phyloP scores from a whole-genome alignment of 768 basidiomycete genomes.

The Auricularia auricula-judae region DNA sequence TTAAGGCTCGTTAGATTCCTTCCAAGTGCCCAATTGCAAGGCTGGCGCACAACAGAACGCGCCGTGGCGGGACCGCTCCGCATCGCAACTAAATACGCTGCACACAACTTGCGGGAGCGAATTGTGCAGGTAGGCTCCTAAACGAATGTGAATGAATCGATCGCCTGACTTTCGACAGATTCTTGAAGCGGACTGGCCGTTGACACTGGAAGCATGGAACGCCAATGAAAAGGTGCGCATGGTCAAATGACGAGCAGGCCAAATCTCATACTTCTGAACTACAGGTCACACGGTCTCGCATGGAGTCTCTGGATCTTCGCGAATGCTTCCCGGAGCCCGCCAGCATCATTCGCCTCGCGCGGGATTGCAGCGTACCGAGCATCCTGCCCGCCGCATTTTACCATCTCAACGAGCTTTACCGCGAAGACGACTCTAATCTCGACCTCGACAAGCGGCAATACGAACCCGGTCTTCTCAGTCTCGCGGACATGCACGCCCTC shows the following conservation, averaged over 20 bases:
- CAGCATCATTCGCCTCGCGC: background rate
- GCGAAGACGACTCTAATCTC: background rate
- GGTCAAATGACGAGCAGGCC: background rate
- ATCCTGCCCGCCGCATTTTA: constrained; percentile 8
- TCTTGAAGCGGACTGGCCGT: constrained; percentile 8
- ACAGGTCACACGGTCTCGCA: background rate
- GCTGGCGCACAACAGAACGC: background rate
- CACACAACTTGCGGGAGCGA: constrained; percentile 2
- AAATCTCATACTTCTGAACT: background rate
- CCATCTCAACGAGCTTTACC: background rate
- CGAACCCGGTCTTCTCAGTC: background rate
- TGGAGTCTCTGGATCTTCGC: background rate
- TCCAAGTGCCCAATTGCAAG: background rate
- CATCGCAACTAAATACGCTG: constrained; percentile 9
- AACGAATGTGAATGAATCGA: too few relatives aligned
- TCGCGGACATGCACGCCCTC: background rate
- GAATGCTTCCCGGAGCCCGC: background rate
- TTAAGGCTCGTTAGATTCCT: background rate
- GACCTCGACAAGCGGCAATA: background rate
- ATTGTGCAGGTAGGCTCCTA: constrained; percentile 1
- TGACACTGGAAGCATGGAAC: constrained; percentile 2
- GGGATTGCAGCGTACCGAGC: background rate
- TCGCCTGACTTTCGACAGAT: background rate
- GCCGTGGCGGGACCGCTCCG: constrained; percentile 4
- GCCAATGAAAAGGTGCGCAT: background rate